Percentiles rank a stretch among this genome's conserved stretches.
These are phyloP conservation scores for Lecanicillium sp. DNA, from an alignment of 2,329 filamentous ascomycete genomes.

Conservation along the genomic window DNA sequence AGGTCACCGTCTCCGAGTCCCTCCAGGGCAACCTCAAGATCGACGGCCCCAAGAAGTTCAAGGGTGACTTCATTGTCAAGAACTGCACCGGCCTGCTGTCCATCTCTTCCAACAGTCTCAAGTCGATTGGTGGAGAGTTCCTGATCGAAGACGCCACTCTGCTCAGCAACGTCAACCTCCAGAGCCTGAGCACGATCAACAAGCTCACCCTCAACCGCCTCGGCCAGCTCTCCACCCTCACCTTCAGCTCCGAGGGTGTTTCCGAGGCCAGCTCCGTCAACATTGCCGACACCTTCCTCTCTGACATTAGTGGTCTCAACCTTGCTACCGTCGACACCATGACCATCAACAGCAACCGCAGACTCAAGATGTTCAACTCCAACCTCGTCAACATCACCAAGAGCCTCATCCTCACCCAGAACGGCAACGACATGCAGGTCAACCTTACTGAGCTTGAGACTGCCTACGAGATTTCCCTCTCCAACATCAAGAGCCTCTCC, in stretches of 20 bases:
- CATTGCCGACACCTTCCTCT: conserved; percentile 83
- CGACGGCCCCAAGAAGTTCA: conserved; percentile 51
- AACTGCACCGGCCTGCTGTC: conserved; percentile 52
- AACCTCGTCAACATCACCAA: conserved; percentile 70
- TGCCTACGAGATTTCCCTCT: conserved; percentile 47
- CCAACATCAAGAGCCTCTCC: conserved; percentile 68
- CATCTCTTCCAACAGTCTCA: conserved; percentile 56
- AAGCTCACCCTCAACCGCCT: conserved; percentile 68
- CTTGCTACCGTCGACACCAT: conserved; percentile 66
- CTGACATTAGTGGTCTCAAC: conserved; percentile 73
- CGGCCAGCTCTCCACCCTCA: conserved; percentile 47
- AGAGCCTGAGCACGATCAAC: conserved; percentile 57
- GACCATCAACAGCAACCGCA: conserved; percentile 85
- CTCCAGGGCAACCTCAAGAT: conserved; percentile 56
- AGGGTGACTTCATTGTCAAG: conserved; percentile 56
- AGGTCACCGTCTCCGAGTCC: conserved; percentile 55
- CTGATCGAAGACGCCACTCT: conserved; percentile 60
- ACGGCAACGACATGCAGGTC: conserved; percentile 65
- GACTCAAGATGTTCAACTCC: conserved; percentile 69
- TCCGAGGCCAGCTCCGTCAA: conserved; percentile 60
- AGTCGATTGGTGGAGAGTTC: conserved; percentile 64
- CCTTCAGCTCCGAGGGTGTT: conserved; percentile 51
- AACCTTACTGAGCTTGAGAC: conserved; percentile 71
- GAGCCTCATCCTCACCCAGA: conserved; percentile 69
- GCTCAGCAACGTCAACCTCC: conserved; percentile 63